Evolutionary conservation across 768 basidiomycete genomes (phyloP), one percentile per base, ranked within the genome.

Genomic region (Mycena olivaceomarginata): DNA sequence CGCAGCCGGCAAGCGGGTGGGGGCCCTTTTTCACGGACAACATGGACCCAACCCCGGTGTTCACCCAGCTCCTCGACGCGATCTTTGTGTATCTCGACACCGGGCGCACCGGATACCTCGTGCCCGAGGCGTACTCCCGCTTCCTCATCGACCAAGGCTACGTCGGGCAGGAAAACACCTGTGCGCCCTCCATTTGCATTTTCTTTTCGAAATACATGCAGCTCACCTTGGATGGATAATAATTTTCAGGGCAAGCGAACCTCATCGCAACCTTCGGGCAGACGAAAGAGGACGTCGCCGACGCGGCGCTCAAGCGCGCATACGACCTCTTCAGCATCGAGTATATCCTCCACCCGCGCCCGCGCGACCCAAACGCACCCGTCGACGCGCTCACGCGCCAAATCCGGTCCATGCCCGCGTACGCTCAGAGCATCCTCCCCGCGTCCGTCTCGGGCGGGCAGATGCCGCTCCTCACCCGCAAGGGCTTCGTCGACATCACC

Each of bases 391-490:
- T 31, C 31, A 31, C 31, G 31, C 43, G 43, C 43, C 15, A 10
- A 15, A 15, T 45, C 43, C 15, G 43, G 43, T 15, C 43, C 31
- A 31, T 31, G 15, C 43, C 43, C 43, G 11, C 15, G 15, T 45
- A 45, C 15, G 43, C 43, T 1, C 43, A 31, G 31, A 4, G 31
- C 31, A 31, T 31, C 31, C 31, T 31, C 48, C 7, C 48, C 48
- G 48, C 59, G 37, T 39, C 59, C 2, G 16, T 37, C 15, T 40
- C 59, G 89, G 90, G 90, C 18, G 59, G 59, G 15, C 16, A 18
- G 16, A 78, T 78, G 77, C 73, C 77, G 22, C 43, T 74, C 15
- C 67, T 78, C 39, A 75, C 77, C 12, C 67, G 53, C 0, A 63
- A 67, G n/a, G 77, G 77, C 9, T 78, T 78, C 74, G 37, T 60